Percentiles rank a stretch among this genome's conserved stretches.
phyloP scores from a whole-genome alignment of 495 filamentous ascomycete genomes.

The Aeminium ludgeri region DNA sequence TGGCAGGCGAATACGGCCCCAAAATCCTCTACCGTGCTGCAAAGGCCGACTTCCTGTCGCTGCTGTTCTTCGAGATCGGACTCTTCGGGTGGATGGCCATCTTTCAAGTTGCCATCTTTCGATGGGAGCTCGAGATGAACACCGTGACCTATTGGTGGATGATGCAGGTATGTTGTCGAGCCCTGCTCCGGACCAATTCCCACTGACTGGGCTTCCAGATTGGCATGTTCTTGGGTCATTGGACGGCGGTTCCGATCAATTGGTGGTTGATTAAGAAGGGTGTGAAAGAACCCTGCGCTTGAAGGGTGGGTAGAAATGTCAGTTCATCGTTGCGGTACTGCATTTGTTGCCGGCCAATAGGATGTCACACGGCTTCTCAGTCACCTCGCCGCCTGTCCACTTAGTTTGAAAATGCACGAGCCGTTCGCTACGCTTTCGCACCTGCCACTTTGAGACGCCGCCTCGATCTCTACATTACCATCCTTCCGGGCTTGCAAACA shows the following conservation, averaged over 20 bases:
- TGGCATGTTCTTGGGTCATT: slow-evolving; percentile 20
- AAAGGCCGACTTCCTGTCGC: slow-evolving; percentile 20
- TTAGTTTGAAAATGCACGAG: no score
- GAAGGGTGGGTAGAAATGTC: no score
- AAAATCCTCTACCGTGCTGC: slow-evolving; percentile 17
- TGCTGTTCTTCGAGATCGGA: slow-evolving; percentile 19
- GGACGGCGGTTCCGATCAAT: slow-evolving; percentile 21
- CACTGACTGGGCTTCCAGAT: slow-evolving; percentile 11
- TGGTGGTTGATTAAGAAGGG: slow-evolving; percentile 20
- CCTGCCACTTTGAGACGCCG: no score
- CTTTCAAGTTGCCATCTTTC: slow-evolving; percentile 19
- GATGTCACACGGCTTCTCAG: no score
- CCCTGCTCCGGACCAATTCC: no score
- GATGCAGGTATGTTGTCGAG: slow-evolving; percentile 1
- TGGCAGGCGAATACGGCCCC: slow-evolving; percentile 18
- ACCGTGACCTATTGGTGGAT: slow-evolving; percentile 23
- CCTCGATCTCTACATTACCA: no score
- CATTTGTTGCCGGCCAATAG: no score
- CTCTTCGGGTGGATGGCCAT: slow-evolving; percentile 24
- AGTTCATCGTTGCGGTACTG: no score
- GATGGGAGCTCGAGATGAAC: slow-evolving; percentile 14
- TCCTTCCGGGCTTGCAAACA: no score
- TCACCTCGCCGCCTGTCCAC: no score
- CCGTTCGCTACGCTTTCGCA: no score
- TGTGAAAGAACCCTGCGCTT: slow-evolving; percentile 21